Percentiles rank a stretch among this genome's conserved stretches.
These are phyloP conservation scores for Brassica carinata DNA, from an alignment of 345 rosid genomes.

Conservation along the genomic window DNA sequence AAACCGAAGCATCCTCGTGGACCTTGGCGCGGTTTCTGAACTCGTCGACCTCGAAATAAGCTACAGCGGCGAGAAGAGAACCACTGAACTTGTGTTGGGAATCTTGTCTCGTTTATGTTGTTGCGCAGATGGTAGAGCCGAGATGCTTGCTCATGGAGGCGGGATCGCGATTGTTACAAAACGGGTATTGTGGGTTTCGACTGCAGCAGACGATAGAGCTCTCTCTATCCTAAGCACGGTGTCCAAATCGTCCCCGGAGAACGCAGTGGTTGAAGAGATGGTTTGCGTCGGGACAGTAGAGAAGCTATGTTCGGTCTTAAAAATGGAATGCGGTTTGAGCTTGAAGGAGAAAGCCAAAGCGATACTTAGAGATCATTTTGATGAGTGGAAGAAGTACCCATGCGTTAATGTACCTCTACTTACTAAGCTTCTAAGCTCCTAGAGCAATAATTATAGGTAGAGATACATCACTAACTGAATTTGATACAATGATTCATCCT, in stretches of 20 bases:
- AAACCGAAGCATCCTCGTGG: constrained; percentile 59
- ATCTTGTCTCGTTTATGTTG: constrained; percentile 59
- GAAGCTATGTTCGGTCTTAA: constrained; percentile 60
- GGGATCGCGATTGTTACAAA: constrained; percentile 61
- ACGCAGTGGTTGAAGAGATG: constrained; percentile 61
- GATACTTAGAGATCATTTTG: constrained; percentile 55
- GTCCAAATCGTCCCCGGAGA: constrained; percentile 52
- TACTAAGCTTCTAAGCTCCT: constrained; percentile 32
- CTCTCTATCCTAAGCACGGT: constrained; percentile 53
- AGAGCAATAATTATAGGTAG: neutral
- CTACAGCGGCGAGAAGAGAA: constrained; percentile 43
- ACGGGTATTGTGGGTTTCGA: constrained; percentile 57
- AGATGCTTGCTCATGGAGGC: constrained; percentile 55
- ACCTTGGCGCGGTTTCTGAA: constrained; percentile 52
- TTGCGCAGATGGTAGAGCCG: constrained; percentile 68
- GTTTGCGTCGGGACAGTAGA: constrained; percentile 51
- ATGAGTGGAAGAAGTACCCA: constrained; percentile 63
- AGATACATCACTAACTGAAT: neutral
- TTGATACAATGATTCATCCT: neutral
- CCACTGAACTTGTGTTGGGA: constrained; percentile 60
- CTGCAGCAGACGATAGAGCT: constrained; percentile 55
- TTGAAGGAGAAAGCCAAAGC: constrained; percentile 55
- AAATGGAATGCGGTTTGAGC: constrained; percentile 41
- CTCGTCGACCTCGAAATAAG: constrained; percentile 71
- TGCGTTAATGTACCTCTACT: constrained; percentile 44